Evolutionary conservation across 805 yeast genomes (phyloP).

Genomic region (Ascoidea rubescens): DNA sequence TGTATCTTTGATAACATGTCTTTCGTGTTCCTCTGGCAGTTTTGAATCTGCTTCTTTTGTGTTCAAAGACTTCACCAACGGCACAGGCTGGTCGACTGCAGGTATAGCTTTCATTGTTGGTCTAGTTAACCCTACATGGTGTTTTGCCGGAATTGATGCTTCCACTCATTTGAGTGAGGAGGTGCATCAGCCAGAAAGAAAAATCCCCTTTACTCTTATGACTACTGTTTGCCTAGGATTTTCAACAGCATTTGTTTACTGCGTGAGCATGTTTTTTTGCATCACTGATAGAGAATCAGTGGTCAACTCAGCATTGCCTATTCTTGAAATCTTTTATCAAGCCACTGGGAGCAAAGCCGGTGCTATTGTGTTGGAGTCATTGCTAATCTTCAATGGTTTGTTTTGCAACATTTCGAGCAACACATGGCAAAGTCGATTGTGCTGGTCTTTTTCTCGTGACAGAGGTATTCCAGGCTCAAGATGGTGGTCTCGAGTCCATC

Average conservation of each 20-base stretch:
- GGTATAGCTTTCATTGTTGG: conserved; percentile 57
- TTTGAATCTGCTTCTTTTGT: conserved; percentile 39
- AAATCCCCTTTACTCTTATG: conserved; percentile 48
- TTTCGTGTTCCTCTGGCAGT: conserved; percentile 37
- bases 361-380: too few species aligned
- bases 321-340: not conserved
- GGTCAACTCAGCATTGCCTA: not conserved
- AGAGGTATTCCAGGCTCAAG: conserved; percentile 44
- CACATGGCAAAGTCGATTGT: conserved; percentile 55
- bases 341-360: too few species aligned
- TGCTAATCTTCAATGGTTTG: too few species aligned
- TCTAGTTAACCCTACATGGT: conserved; percentile 57
- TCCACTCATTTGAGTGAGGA: conserved; percentile 68
- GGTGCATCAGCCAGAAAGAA: conserved; percentile 38
- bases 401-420: conserved; percentile 45
- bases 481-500: conserved; percentile 34
- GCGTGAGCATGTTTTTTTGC: conserved; percentile 44
- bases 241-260: conserved; percentile 39
- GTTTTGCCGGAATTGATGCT: conserved; percentile 53
- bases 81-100: conserved; percentile 45
- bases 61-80: conserved; percentile 36
- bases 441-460: conserved; percentile 60
- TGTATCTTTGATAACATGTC: conserved; percentile 36
- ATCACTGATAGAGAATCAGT: conserved; percentile 38
- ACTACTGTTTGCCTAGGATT: conserved; percentile 55